Percentiles rank a stretch among this genome's conserved stretches.
Evolutionary conservation across 768 basidiomycete genomes (phyloP).

Genomic region (Mycena galopus): DNA sequence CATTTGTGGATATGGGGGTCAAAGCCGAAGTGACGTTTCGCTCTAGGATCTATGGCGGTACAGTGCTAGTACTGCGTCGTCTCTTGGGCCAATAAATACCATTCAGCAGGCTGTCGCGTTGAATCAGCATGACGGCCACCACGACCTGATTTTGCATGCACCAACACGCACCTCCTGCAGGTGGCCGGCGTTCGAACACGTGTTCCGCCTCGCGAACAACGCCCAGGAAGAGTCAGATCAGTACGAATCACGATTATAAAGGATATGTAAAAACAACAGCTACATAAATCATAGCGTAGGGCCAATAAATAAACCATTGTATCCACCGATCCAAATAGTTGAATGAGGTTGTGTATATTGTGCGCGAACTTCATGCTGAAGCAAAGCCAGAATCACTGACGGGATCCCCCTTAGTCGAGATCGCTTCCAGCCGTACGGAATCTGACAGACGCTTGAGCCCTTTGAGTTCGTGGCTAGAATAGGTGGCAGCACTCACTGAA

Average conservation of each 20-base stretch:
- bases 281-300: constrained; percentile 22
- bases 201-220: constrained; percentile 24
- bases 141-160: constrained; percentile 31
- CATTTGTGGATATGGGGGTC: constrained; percentile 6
- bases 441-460: constrained; percentile 50
- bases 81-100: constrained; percentile 5
- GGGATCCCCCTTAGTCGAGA: constrained; percentile 58
- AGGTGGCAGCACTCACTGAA: constrained; percentile 59
- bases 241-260: constrained; percentile 24
- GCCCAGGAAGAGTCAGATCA: constrained; percentile 3
- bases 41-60: background rate
- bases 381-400: constrained; percentile 65
- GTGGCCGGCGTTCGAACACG: background rate
- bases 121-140: constrained; percentile 52
- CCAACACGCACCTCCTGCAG: background rate
- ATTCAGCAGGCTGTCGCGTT: constrained; percentile 37
- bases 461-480: constrained; percentile 25
- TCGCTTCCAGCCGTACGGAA: constrained; percentile 62
- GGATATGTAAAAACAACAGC: constrained; percentile 33
- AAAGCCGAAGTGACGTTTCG: background rate
- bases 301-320: constrained; percentile 9
- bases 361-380: constrained; percentile 45
- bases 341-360: constrained; percentile 11
- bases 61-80: too few relatives aligned
- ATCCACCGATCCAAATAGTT: constrained; percentile 27